phyloP scores from a whole-genome alignment of 371 early-diverging fungal species.

The Nosema granulosis region DNA sequence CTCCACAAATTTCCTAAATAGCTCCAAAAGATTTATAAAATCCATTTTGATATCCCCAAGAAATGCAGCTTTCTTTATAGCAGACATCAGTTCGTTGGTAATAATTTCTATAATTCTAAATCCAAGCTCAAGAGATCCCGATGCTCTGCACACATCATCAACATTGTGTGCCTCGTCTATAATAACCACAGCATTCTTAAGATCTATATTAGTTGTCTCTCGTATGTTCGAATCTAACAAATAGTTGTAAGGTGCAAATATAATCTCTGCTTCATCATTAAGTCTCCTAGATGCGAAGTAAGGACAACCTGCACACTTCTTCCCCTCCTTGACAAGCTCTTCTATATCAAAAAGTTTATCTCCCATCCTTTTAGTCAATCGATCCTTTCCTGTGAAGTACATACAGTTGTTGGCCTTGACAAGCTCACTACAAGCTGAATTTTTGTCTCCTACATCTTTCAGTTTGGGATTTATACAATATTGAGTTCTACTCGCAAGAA shows the following conservation, averaged over 20 bases:
- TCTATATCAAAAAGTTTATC: conserved; percentile 67
- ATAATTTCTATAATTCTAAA: conserved; percentile 48
- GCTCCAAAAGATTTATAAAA: conserved; percentile 24
- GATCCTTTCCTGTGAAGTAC: conserved; percentile 55
- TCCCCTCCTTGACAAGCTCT: conserved; percentile 64
- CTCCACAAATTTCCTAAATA: conserved; percentile 33
- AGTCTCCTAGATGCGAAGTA: conserved; percentile 73
- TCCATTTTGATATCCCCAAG: conserved; percentile 24
- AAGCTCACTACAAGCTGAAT: conserved; percentile 72
- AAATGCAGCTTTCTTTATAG: conserved; percentile 24
- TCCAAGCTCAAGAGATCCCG: conserved; percentile 68
- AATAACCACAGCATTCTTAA: conserved; percentile 72
- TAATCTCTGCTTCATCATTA: conserved; percentile 71
- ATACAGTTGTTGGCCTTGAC: conserved; percentile 69
- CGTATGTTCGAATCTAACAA: conserved; percentile 72
- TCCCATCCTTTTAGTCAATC: conserved; percentile 40
- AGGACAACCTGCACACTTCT: conserved; percentile 70
- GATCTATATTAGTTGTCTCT: conserved; percentile 63
- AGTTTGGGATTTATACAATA: conserved; percentile 75
- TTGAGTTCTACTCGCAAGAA: conserved; percentile 77
- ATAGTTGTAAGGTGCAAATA: conserved; percentile 86
- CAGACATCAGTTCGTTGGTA: conserved; percentile 53
- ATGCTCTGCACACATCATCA: conserved; percentile 67
- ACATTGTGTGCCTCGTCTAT: conserved; percentile 77
- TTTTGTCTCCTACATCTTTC: conserved; percentile 68